Percentiles rank a stretch among this genome's conserved stretches.
Evolutionary conservation across 2,329 filamentous ascomycete genomes (phyloP).

Genomic region (Cladosporium sp.): DNA sequence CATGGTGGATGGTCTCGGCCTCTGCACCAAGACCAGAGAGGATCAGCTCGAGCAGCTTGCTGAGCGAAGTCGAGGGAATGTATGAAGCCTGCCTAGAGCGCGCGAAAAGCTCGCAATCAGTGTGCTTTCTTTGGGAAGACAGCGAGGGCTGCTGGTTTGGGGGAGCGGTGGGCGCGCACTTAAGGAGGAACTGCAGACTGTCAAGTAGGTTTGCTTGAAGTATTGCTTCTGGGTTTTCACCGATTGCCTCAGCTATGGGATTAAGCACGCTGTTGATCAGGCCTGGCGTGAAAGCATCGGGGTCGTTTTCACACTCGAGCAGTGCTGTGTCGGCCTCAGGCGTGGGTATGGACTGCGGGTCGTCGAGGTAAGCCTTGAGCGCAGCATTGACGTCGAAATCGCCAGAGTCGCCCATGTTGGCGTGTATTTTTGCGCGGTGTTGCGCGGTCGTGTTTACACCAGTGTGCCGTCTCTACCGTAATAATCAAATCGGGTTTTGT

Average conservation of each 20-base stretch:
- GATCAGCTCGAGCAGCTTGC: constrained; percentile 89
- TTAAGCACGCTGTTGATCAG: constrained; percentile 85
- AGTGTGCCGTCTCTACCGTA: constrained; percentile 3
- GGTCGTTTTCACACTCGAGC: constrained; percentile 89
- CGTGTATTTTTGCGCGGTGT: constrained; percentile 20
- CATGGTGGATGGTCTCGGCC: constrained; percentile 79
- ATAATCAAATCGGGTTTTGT: constrained; percentile 6
- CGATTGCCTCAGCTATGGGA: constrained; percentile 86
- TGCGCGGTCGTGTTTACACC: constrained; percentile 16
- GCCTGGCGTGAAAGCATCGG: constrained; percentile 74
- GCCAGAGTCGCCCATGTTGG: constrained; percentile 65
- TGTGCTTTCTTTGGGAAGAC: constrained; percentile 32
- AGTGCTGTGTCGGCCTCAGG: constrained; percentile 81
- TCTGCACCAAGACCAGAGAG: constrained; percentile 71
- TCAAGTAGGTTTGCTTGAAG: constrained; percentile 78
- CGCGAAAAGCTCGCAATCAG: constrained; percentile 63
- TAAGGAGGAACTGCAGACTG: constrained; percentile 91
- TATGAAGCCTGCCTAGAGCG: constrained; percentile 75
- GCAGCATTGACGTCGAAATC: constrained; percentile 96
- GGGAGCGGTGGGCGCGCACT: constrained; percentile 71
- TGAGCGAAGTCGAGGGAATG: constrained; percentile 77
- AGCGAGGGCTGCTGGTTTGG: constrained; percentile 32
- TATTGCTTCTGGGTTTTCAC: constrained; percentile 87
- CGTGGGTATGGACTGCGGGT: constrained; percentile 78
- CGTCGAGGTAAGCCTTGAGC: constrained; percentile 94